A percentile compares a stretch with the other conserved stretches of the same genome.
Conservation (phyloP, 345 rosid genomes). For the Acer yangbiense region DNA sequence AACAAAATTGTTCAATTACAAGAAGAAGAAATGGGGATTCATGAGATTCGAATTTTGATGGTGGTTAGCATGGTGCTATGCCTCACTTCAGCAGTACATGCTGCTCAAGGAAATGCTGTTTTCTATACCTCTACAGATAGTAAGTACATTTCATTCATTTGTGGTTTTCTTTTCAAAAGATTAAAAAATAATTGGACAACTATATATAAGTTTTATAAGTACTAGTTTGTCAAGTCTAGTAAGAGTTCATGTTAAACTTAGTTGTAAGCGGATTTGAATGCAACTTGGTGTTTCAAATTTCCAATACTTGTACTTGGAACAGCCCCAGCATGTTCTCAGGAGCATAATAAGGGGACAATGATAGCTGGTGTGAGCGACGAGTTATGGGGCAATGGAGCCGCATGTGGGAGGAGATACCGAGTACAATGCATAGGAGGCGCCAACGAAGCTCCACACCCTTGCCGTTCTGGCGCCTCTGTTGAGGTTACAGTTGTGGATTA, state of each 20-base stretch:
- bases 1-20: neutral
- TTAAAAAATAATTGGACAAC: too few relatives aligned
- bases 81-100: conserved; percentile 1
- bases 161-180: too few relatives aligned
- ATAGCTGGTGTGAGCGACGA: conserved; percentile 54
- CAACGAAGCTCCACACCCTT: too few relatives aligned
- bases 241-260: too few relatives aligned
- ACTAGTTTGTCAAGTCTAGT: too few relatives aligned
- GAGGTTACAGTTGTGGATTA: too few relatives aligned
- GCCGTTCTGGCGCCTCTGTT: too few relatives aligned
- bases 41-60: neutral
- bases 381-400: conserved; percentile 44
- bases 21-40: neutral
- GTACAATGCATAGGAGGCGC: too few relatives aligned
- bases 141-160: conserved; percentile 17
- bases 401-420: conserved; percentile 43
- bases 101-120: conserved; percentile 25
- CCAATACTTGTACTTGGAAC: neutral
- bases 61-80: neutral
- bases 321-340: conserved; percentile 48
- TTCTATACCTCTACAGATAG: conserved; percentile 2
- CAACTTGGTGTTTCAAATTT: too few relatives aligned
- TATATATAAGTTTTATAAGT: too few relatives aligned
- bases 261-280: too few relatives aligned
- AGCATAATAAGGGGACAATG: conserved; percentile 29